Conservation (phyloP, 2,329 filamentous ascomycete genomes). For the Sarocladium brachiariae region DNA sequence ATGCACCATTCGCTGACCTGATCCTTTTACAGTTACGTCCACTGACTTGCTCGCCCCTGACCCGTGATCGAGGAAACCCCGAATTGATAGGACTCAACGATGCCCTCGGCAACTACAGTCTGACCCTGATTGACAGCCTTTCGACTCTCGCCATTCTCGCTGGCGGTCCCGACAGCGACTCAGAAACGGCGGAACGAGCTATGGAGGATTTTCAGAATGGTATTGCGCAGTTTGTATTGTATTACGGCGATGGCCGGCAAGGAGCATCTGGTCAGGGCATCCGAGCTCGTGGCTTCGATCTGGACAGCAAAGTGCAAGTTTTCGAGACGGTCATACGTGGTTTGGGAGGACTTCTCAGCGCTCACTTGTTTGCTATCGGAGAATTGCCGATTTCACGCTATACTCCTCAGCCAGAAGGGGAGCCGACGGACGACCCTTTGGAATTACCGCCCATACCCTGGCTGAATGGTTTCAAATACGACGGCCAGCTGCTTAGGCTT, state of each 20-base stretch:
- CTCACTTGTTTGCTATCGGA: constrained; percentile 86
- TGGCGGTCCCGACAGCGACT: constrained; percentile 51
- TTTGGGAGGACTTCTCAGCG: constrained; percentile 82
- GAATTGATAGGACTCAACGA: constrained; percentile 85
- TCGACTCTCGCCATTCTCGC: constrained; percentile 91
- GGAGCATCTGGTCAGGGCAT: constrained; percentile 63
- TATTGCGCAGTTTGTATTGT: constrained; percentile 64
- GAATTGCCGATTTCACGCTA: constrained; percentile 84
- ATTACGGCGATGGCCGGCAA: constrained; percentile 79
- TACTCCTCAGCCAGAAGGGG: constrained; percentile 33
- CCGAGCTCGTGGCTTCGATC: constrained; percentile 75
- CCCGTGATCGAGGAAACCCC: constrained; percentile 73
- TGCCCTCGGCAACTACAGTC: constrained; percentile 91
- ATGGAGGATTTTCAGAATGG: constrained; percentile 73
- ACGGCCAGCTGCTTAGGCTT: constrained; percentile 84
- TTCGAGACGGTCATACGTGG: constrained; percentile 97
- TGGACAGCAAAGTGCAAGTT: constrained; percentile 97
- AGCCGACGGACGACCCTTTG: constrained; percentile 32
- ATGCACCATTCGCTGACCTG: constrained; percentile 15
- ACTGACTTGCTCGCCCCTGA: constrained; percentile 75
- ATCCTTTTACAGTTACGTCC: constrained; percentile 61
- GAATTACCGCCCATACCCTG: constrained; percentile 56
- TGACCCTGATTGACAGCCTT: constrained; percentile 91
- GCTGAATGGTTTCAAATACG: constrained; percentile 72
- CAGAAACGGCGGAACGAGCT: constrained; percentile 38